Base-by-base conservation (phyloP, 805 yeast species). In the Isabelozyma gotoi region DNA sequence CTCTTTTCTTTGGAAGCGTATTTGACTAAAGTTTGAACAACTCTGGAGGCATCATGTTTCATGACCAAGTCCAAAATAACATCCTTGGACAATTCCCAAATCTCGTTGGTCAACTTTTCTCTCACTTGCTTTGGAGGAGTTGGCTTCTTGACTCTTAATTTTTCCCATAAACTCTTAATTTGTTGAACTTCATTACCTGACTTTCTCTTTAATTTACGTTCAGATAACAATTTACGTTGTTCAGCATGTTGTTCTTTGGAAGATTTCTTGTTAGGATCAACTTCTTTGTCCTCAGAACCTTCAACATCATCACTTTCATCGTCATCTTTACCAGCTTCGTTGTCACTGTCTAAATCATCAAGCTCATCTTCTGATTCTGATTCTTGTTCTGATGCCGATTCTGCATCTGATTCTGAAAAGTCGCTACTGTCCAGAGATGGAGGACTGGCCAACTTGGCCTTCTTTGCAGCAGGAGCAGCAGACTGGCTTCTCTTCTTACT, bases 41-140 rank as follows among this genome's bases (percentile, higher is more conserved):
- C 92, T 71, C 99, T 81, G 18, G 97, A 88, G 7, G 97, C 92
- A 73, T 92, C 98, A 62, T 92, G 99, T 72, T 94, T 90, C 70
- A 92, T 65, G 27, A 92, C 97, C 52, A 92, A 76, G 56, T 92
- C 97, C 49, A 80, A 79, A 44, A 90, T 77, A 41, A 83, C 81
- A 56, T 85, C 89, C 56, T 85, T 80, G 40, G 95, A 74, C 47
- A 88, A 75, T 18, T 77, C 83, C 96, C 97, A 91, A 36, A 88
- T 82, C 67, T 91, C 92, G 55, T 85, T 77, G 53, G 91, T 81
- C 41, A 90, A 72, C 64, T 85, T 84, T 49, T 84, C 85, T 63
- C 97, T 81, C 12, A 82, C 76, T 46, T 77, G 82, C 53, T 85
- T 83, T 38, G 96, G 86, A 43, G 90, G 73, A 18, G 91, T 83